Base-by-base conservation (phyloP, 352 stramenopile species). In the Globisporangium canariense region DNA sequence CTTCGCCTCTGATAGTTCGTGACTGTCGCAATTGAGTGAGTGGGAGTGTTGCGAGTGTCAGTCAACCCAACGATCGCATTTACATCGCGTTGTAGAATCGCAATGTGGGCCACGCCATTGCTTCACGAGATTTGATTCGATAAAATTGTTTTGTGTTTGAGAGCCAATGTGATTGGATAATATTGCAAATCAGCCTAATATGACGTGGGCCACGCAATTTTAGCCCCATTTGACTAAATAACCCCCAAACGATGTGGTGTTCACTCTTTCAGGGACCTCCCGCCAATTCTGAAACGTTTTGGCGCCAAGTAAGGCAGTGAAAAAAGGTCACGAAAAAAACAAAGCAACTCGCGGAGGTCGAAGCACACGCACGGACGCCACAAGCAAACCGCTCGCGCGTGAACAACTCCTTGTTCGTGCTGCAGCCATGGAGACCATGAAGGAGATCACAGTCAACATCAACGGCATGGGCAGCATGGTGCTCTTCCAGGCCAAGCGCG, bases 391-490 rank as follows among this genome's bases (percentile, higher is more conserved):
- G 43, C 46, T 9, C 43, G 18, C 43, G 43, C 18, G 32, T 36
- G 43, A 49, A 49, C 18, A 49, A 6, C n/a, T 14, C n/a, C 46
- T 30, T 30, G 7, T 36, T 8, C 20, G 46, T 8, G 20, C n/a
- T 30, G 46, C 46, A 58, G 52, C 40, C 53, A 89, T 89, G 83
- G 83, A 89, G 66, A 86, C 66, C 7, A 89, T 93, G 78, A 88
- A 87, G 74, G 79, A 93, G 77, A 78, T 93, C 59, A 70, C 80
- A 28, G 79, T 90, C 28, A 91, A 93, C 61, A 71, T 86, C 46
- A 83, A 83, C 11, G 84, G 84, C 57, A 82, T 81, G 58, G 84
- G 84, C 36, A 68, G 77, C 65, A 89, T 93, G 78, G 68, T 78
- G 62, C 62, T 86, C 28, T 76, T 88, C 56, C 77, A 69, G 41